phyloP scores from a whole-genome alignment of 163 green algal genomes.

The Chloromonas sp. region DNA sequence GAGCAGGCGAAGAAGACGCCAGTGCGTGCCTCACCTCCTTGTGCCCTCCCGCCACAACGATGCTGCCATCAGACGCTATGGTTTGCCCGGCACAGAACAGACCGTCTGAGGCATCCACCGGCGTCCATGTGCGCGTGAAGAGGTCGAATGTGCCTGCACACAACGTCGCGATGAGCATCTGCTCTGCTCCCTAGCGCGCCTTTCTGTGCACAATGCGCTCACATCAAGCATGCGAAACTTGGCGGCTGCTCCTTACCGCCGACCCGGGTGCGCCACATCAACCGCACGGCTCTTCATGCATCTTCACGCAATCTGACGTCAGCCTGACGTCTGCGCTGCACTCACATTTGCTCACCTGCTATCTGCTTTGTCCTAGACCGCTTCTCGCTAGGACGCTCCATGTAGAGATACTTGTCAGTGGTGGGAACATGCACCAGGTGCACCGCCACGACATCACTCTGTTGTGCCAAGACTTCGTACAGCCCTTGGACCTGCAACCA shows the following conservation, averaged over 20 bases:
- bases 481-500: neutral
- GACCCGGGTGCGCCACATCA: too few relatives aligned
- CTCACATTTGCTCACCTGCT: constrained; percentile 7
- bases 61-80: constrained; percentile 10
- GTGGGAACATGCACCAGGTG: constrained; percentile 15
- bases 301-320: too few relatives aligned
- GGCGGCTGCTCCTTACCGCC: too few relatives aligned
- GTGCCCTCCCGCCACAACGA: constrained; percentile 20
- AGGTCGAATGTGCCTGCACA: constrained; percentile 15
- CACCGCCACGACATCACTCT: constrained; percentile 13
- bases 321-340: too few relatives aligned
- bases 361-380: constrained; percentile 15
- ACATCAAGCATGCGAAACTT: too few relatives aligned
- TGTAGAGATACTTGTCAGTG: constrained; percentile 19
- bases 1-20: too few relatives aligned
- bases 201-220: too few relatives aligned
- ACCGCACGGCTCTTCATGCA: too few relatives aligned
- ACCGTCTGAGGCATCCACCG: constrained; percentile 21
- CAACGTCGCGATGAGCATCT: neutral
- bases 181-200: neutral
- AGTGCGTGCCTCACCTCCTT: neutral
- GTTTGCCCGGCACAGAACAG: constrained; percentile 38
- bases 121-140: constrained; percentile 6
- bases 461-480: constrained; percentile 10
- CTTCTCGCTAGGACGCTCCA: constrained; percentile 32